Conservation (phyloP, 2,329 filamentous ascomycete genomes). For the Ceratocystis harringtonii region DNA sequence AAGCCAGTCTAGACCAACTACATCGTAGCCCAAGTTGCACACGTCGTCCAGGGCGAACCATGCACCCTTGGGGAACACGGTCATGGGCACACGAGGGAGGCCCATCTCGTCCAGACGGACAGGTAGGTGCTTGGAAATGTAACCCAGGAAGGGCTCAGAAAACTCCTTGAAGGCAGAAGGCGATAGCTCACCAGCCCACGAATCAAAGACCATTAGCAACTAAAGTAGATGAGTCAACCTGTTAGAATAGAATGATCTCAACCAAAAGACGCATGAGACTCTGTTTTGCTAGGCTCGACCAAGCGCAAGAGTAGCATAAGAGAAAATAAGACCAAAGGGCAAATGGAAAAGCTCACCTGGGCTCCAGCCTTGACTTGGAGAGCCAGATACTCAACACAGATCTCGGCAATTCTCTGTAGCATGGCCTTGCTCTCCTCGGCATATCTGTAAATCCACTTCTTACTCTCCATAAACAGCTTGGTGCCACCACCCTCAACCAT, state of each 20-base stretch:
- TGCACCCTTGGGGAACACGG: conserved; percentile 92
- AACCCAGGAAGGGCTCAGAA: conserved; percentile 68
- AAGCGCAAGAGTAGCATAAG: neutral
- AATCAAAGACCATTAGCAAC: conserved; percentile 94
- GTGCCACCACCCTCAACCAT: conserved; percentile 97
- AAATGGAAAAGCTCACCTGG: conserved; percentile 41
- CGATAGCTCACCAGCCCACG: conserved; percentile 89
- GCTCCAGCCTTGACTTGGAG: conserved; percentile 86
- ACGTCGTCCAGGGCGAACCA: conserved; percentile 86
- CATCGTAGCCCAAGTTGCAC: conserved; percentile 79
- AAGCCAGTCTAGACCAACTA: conserved; percentile 89
- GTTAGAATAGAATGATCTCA: no score
- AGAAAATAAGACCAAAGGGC: neutral
- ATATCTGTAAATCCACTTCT: conserved; percentile 94
- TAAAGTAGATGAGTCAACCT: conserved; percentile 22
- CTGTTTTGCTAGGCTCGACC: neutral
- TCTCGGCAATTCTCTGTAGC: conserved; percentile 78
- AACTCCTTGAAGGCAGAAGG: conserved; percentile 72
- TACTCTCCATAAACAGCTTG: conserved; percentile 85
- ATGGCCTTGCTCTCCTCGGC: conserved; percentile 64
- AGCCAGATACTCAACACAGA: conserved; percentile 89
- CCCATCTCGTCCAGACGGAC: conserved; percentile 56
- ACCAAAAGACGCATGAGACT: neutral
- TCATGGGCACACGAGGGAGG: conserved; percentile 79
- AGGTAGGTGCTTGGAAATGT: conserved; percentile 72